Evolutionary conservation across 768 basidiomycete species (phyloP).

Genomic region (Rubroboletus satanas): DNA sequence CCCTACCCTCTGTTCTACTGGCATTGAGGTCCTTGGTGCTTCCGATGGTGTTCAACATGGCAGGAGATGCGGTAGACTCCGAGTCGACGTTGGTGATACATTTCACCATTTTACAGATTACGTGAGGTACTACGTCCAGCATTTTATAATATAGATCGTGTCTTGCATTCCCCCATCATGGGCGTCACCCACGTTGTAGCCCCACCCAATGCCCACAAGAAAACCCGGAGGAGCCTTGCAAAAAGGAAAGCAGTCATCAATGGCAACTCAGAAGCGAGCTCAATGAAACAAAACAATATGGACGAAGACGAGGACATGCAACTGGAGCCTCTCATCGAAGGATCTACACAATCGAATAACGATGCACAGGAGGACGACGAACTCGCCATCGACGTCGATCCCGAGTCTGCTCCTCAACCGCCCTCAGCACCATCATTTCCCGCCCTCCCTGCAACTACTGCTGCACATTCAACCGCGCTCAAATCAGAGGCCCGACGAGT

Average conservation of each 20-base stretch:
- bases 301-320: conserved; percentile 33
- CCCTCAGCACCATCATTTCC: conserved; percentile 63
- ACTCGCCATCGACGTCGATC: conserved; percentile 55
- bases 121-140: conserved; percentile 12
- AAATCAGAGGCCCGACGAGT: conserved; percentile 88
- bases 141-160: conserved; percentile 6
- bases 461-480: conserved; percentile 45
- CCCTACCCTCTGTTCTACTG: conserved; percentile 37
- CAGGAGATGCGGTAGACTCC: neutral
- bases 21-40: conserved; percentile 27
- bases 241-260: conserved; percentile 35
- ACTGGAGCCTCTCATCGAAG: conserved; percentile 13
- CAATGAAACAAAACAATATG: conserved; percentile 5
- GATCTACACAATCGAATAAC: neutral
- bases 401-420: conserved; percentile 42
- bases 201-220: conserved; percentile 35
- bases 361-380: conserved; percentile 50
- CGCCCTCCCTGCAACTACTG: conserved; percentile 54
- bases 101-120: conserved; percentile 1
- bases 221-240: conserved; percentile 41
- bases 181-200: conserved; percentile 38
- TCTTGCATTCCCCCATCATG: conserved; percentile 28
- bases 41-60: conserved; percentile 21
- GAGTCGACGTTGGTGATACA: neutral
- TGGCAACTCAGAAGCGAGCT: conserved; percentile 6